phyloP scores from a whole-genome alignment of 345 rosid species.

The Boechera divaricarpa region DNA sequence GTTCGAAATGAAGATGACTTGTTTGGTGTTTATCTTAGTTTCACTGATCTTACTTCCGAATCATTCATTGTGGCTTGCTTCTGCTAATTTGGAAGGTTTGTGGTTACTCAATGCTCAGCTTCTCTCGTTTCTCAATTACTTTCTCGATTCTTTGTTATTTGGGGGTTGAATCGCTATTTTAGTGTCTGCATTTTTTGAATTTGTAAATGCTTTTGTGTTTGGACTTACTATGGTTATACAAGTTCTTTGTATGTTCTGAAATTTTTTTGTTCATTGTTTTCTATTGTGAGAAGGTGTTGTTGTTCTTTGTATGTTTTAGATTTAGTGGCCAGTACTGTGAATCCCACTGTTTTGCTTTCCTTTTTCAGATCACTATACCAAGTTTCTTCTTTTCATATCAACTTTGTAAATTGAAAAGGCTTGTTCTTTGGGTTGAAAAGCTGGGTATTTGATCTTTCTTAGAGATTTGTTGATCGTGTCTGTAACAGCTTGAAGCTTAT shows the following conservation, averaged over 20 bases:
- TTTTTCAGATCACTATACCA: slow-evolving; percentile 26
- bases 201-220: neutral
- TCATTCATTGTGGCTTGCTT: slow-evolving; percentile 36
- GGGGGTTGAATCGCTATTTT: neutral
- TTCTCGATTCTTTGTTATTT: neutral
- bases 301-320: neutral
- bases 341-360: slow-evolving; percentile 19
- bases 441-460: neutral
- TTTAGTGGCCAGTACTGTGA: slow-evolving; percentile 32
- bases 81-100: slow-evolving; percentile 49
- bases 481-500: slow-evolving; percentile 3
- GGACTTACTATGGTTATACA: neutral
- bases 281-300: slow-evolving; percentile 3
- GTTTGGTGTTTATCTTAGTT: slow-evolving; percentile 3
- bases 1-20: slow-evolving; percentile 30
- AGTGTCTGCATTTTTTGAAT: slow-evolving; percentile 30
- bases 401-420: neutral
- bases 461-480: slow-evolving; percentile 9
- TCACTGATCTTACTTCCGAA: slow-evolving; percentile 29
- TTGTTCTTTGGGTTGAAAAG: neutral
- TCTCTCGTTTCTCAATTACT: neutral
- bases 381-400: slow-evolving; percentile 24
- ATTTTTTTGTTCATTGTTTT: neutral
- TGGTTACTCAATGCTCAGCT: neutral
- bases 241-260: slow-evolving; percentile 1